Conservation (phyloP, 208 protist genomes). For the Trypanosoma melophagium region DNA sequence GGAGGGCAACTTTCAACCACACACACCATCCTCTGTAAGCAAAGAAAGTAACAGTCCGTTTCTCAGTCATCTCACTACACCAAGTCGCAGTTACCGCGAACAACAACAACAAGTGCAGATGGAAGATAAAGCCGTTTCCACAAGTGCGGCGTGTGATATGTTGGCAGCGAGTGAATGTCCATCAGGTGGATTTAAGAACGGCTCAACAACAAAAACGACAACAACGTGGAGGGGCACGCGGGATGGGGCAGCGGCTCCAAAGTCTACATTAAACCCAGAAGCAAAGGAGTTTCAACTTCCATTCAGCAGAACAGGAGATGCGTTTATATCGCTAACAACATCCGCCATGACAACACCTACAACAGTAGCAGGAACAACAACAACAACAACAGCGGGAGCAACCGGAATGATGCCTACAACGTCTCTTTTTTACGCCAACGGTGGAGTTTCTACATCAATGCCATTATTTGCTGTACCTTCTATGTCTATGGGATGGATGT, state of each 20-base stretch:
- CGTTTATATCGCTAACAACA: background rate
- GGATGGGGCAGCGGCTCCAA: background rate
- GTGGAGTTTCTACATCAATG: background rate
- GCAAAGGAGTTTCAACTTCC: constrained; percentile 47
- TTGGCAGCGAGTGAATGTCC: background rate
- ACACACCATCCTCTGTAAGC: constrained; percentile 4
- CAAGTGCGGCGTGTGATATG: constrained; percentile 6
- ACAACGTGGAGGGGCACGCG: background rate
- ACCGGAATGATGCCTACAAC: background rate
- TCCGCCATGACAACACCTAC: background rate
- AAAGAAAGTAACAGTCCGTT: background rate
- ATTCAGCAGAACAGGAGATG: background rate
- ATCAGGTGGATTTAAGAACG: background rate
- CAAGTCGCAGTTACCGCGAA: no score
- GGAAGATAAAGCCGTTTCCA: constrained; percentile 1
- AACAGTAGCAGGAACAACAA: background rate
- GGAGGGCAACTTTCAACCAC: background rate
- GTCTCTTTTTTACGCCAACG: background rate
- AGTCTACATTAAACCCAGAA: constrained; percentile 40
- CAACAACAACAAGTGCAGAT: background rate
- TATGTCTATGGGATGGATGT: constrained; percentile 1
- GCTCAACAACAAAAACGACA: background rate
- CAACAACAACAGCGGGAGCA: background rate
- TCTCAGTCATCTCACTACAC: background rate
- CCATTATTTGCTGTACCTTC: constrained; percentile 36